Evolutionary conservation across 2,329 filamentous ascomycete genomes (phyloP).

Genomic region (Phoma sp.): DNA sequence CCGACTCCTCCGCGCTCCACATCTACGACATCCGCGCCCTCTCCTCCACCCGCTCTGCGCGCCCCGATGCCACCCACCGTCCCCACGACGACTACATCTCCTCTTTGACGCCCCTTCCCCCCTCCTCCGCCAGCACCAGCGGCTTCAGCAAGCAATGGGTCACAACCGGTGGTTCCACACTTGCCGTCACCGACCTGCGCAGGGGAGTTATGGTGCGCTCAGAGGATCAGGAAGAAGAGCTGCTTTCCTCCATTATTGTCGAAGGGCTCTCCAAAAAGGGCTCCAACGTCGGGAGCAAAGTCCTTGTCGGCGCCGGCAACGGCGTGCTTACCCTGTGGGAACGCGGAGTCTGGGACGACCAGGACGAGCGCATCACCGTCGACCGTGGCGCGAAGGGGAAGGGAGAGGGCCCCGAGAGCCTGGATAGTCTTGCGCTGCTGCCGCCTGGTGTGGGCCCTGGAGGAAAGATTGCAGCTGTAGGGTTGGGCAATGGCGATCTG

Average conservation of each 20-base stretch:
- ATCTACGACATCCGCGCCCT: constrained; percentile 79
- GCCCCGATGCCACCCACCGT: constrained; percentile 75
- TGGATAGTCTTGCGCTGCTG: constrained; percentile 77
- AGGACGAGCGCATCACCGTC: constrained; percentile 85
- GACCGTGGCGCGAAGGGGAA: constrained; percentile 60
- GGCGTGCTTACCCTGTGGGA: constrained; percentile 94
- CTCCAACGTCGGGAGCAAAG: constrained; percentile 73
- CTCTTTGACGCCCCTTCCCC: constrained; percentile 81
- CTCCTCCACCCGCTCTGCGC: constrained; percentile 56
- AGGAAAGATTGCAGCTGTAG: constrained; percentile 77
- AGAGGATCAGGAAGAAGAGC: constrained; percentile 93
- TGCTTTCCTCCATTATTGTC: constrained; percentile 81
- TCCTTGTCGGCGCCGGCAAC: constrained; percentile 77
- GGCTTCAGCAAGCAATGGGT: constrained; percentile 95
- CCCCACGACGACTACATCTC: constrained; percentile 95
- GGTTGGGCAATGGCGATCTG: constrained; percentile 79
- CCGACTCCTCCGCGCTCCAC: constrained; percentile 88
- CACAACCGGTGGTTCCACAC: constrained; percentile 87
- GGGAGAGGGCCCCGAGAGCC: constrained; percentile 70
- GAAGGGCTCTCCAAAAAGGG: constrained; percentile 74
- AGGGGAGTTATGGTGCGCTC: constrained; percentile 85
- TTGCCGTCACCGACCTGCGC: constrained; percentile 87
- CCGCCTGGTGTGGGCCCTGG: constrained; percentile 71
- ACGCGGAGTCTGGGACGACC: constrained; percentile 91
- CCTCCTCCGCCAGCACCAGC: constrained; percentile 79